A percentile compares a stretch with the other conserved stretches of the same genome.
phyloP scores from a whole-genome alignment of 805 yeast species.

The Henningerozyma blattae region DNA sequence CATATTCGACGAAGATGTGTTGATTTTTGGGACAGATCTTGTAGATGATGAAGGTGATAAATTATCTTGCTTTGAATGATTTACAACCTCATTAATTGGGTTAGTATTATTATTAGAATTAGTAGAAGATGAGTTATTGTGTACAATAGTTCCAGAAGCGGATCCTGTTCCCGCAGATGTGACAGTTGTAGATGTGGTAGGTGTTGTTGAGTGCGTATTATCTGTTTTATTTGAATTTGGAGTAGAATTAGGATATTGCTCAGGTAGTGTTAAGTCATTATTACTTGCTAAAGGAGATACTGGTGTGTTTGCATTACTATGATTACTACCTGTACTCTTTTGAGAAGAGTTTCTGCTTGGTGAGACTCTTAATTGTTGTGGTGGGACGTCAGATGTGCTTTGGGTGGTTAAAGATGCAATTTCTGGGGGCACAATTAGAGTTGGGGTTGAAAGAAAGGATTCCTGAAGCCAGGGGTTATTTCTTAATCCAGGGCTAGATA shows the following conservation, averaged over 20 bases:
- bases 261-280: neutral
- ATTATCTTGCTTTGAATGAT: slow-evolving; percentile 3
- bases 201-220: neutral
- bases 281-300: slow-evolving; percentile 1
- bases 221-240: neutral
- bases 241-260: neutral
- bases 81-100: neutral
- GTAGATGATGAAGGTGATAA: slow-evolving; percentile 11
- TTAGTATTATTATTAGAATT: neutral
- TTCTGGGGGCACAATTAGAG: slow-evolving; percentile 16
- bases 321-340: neutral
- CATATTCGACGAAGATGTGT: neutral
- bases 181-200: too few species aligned
- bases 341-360: slow-evolving; percentile 41
- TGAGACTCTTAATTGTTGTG: slow-evolving; percentile 34
- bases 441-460: slow-evolving; percentile 7
- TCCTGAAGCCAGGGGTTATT: too few species aligned
- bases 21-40: slow-evolving; percentile 4
- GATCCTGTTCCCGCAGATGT: neutral
- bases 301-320: slow-evolving; percentile 2
- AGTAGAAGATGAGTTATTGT: neutral
- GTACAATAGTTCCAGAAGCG: neutral
- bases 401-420: slow-evolving; percentile 15
- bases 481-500: too few species aligned
- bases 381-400: slow-evolving; percentile 9